Conservation (phyloP, 805 yeast species). For the Candida lessepsii region DNA sequence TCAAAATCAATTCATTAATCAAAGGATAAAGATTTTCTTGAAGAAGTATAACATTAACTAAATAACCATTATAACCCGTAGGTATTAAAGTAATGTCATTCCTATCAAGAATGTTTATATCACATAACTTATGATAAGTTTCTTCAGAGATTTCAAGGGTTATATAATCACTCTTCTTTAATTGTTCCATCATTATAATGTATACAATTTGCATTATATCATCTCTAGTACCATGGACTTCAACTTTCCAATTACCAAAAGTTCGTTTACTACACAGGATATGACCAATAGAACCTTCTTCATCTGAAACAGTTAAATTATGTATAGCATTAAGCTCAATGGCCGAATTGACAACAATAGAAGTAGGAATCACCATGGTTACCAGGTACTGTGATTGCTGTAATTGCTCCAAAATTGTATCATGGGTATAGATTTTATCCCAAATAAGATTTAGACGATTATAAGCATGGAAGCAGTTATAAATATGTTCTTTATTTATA, state of each 20-base stretch:
- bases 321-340: background rate
- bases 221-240: constrained; percentile 4
- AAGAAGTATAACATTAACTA: constrained; percentile 8
- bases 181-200: constrained; percentile 7
- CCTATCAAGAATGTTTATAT: background rate
- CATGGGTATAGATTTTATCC: constrained; percentile 6
- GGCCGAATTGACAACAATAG: background rate
- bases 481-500: background rate
- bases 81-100: constrained; percentile 11
- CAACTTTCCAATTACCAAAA: constrained; percentile 12
- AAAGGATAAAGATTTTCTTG: constrained; percentile 9
- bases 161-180: constrained; percentile 6
- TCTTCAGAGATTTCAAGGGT: constrained; percentile 9
- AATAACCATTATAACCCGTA: constrained; percentile 11
- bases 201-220: constrained; percentile 4
- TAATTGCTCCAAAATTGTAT: background rate
- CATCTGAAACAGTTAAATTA: background rate
- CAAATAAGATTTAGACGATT: constrained; percentile 2
- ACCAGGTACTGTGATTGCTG: background rate
- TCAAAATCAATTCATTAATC: constrained; percentile 7
- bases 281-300: background rate
- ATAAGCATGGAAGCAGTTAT: constrained; percentile 3
- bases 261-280: constrained; percentile 5
- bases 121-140: constrained; percentile 3
- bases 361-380: constrained; percentile 1